Percentiles rank a stretch among this genome's conserved stretches.
These are phyloP conservation scores for Trichosporon faecale DNA, from an alignment of 1,284 basidiomycete species.

Conservation along the genomic window DNA sequence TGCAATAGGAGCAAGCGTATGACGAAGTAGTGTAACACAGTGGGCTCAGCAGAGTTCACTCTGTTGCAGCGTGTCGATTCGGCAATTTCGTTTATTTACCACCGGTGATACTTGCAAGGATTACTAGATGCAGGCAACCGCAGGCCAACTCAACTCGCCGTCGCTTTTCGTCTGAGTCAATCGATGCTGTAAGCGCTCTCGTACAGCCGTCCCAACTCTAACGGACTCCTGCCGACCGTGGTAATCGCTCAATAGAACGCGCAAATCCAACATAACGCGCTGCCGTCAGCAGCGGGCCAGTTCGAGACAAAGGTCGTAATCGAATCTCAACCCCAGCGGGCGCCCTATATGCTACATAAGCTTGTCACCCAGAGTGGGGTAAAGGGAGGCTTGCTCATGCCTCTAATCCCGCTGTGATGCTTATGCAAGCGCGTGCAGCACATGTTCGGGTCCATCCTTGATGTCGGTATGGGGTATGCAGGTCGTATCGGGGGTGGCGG, in stretches of 20 bases:
- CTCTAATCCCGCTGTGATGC: neutral
- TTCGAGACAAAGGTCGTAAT: neutral
- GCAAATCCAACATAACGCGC: neutral
- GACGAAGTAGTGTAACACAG: neutral
- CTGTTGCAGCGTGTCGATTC: neutral
- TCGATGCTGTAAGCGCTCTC: neutral
- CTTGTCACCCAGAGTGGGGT: neutral
- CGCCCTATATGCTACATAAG: conserved; percentile 1
- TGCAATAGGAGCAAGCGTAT: neutral
- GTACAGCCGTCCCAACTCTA: neutral
- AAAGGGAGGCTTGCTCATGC: neutral
- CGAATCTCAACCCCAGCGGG: neutral
- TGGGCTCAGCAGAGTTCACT: neutral
- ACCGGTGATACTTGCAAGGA: neutral
- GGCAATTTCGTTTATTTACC: conserved; percentile 1
- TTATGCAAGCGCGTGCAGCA: neutral
- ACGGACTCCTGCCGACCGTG: neutral
- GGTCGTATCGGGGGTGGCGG: neutral
- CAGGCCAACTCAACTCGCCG: too few relatives aligned
- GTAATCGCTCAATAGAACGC: neutral
- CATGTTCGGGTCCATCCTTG: neutral
- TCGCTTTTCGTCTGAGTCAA: neutral
- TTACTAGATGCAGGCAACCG: neutral
- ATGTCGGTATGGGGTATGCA: neutral
- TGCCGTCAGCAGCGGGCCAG: neutral